Evolutionary conservation across 2,329 filamentous ascomycete genomes (phyloP), one percentile per base, ranked within the genome.

Genomic region (Aureobasidium uvarum): DNA sequence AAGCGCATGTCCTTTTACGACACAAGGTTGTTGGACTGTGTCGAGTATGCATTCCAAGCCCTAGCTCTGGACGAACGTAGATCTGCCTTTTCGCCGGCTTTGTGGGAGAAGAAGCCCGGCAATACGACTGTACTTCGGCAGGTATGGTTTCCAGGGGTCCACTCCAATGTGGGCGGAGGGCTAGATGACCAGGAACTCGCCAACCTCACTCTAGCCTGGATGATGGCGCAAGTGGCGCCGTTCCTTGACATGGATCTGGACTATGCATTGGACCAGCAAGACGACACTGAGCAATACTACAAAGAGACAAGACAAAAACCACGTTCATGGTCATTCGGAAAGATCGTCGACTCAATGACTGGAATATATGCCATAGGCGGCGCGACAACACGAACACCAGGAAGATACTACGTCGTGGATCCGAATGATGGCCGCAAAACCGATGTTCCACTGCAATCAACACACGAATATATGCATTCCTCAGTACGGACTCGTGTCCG

Each of bases 151-250:
- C 79, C 79, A 0, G 80, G 80, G 18, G 78, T 77, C 1, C 80
- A 82, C 66, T 70, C 72, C 28, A 81, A 81, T 65, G 68, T 81
- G 13, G 80, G 80, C 11, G 80, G 80, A n/a, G 80, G 79, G 10
- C 77, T 75, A 60, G 72, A 75, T 31, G 79, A 81, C 64, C 76
- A 79, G 67, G 77, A 83, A 38, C 76, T 82, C 39, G 78, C 81
- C 13, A 81, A 84, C 46, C 83, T 85, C 33, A 78, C 80, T 5
- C 72, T 85, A 1, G 83, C 83, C 4, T 85, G 83, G 83, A 85
- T 85, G 83, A 82, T 85, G 70, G 77, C 79, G 59, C 81, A 84
- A 65, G 72, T 84, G 51, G 75, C 78, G 62, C 77, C 77, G 1
- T 81, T 81, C 51, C 70, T 81, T 66, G 81, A 82, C 66, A 78